These are phyloP conservation scores for Botrytis paeoniae DNA, from an alignment of 2,329 filamentous ascomycete genomes.

Conservation along the genomic window DNA sequence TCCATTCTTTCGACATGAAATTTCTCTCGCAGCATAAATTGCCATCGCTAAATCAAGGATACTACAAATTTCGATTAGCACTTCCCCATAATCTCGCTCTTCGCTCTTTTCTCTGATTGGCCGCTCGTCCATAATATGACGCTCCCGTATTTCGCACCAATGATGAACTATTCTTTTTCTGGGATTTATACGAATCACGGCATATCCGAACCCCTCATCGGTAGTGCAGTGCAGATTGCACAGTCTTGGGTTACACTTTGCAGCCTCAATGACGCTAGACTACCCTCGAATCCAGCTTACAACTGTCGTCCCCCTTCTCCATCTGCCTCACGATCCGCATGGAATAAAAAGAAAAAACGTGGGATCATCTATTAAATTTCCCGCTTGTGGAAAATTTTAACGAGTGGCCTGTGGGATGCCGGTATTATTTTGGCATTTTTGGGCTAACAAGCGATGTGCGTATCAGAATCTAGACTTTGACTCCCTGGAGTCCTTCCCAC, in stretches of 20 bases:
- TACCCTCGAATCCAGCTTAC: not conserved
- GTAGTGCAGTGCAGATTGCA: conserved; percentile 15
- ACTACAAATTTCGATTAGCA: not conserved
- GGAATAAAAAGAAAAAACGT: conserved; percentile 17
- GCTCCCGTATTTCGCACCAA: conserved; percentile 16
- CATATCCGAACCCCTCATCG: conserved; percentile 20
- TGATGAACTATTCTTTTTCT: not conserved
- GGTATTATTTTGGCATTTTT: not conserved
- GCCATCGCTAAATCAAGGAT: not conserved
- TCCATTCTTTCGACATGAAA: not conserved
- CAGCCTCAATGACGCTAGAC: conserved; percentile 12
- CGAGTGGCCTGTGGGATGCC: conserved; percentile 13
- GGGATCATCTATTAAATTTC: conserved; percentile 20
- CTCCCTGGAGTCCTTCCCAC: not conserved
- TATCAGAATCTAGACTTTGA: conserved; percentile 12
- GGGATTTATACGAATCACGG: conserved; percentile 20
- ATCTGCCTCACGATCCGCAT: conserved; percentile 6
- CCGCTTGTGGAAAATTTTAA: conserved; percentile 20
- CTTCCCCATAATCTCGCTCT: conserved; percentile 12
- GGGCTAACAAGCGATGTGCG: not conserved
- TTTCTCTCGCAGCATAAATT: not conserved
- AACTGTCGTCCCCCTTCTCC: not conserved
- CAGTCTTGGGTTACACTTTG: not conserved
- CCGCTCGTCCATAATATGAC: not conserved
- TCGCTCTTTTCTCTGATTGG: conserved; percentile 14